Base-by-base conservation (phyloP, 2,329 filamentous ascomycete species). In the Nothophoma quercina region DNA sequence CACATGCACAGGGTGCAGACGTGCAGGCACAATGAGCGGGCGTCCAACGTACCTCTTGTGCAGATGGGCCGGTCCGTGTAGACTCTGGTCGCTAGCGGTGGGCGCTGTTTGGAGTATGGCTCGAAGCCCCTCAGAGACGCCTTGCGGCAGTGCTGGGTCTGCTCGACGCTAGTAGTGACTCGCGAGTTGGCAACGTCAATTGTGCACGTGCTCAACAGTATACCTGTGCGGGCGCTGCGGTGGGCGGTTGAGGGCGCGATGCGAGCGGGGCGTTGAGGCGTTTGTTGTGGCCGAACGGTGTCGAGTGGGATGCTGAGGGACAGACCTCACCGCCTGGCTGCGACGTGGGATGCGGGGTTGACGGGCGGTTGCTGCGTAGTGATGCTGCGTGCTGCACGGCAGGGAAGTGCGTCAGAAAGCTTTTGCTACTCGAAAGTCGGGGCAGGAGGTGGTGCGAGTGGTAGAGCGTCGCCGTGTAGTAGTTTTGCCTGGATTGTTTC, bases 111-210 rank as follows among this genome's bases (percentile, higher is more conserved):
- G 64, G 61, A 68, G 63, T 63, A 71, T 71, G 72, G 72, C 72
- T 72, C 70, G 55, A 72, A 73, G 72, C 70, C 72, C 72, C 69
- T 73, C 70, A 71, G 65, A 71, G 65, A 64, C 63, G 63, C 68
- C 66, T 64, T 63, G 59, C 65, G 65, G 70, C 64, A 65, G 56
- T 60, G 60, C 34, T 60, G 64, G 62, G 67, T 68, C 63, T 64
- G 70, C 68, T 68, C 67, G 70, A 72, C 68, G 65, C 51, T 56
- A 45, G 51, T 58, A 62, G 62, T 62, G 51, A 54, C 55, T 65
- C 25, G 57, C 60, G 53, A 53, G 51, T 51, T 51, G 63, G 49
- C 48, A 42, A 50, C 44, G 63, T 72, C 65, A 70, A 71, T 69
- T 60, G 60, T 58, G 58, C 56, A 59, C 26, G 59, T 63, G 46